Evolutionary conservation across 2,329 filamentous ascomycete genomes (phyloP), one percentile per base, ranked within the genome.

Genomic region (Talaromyces amestolkiae): DNA sequence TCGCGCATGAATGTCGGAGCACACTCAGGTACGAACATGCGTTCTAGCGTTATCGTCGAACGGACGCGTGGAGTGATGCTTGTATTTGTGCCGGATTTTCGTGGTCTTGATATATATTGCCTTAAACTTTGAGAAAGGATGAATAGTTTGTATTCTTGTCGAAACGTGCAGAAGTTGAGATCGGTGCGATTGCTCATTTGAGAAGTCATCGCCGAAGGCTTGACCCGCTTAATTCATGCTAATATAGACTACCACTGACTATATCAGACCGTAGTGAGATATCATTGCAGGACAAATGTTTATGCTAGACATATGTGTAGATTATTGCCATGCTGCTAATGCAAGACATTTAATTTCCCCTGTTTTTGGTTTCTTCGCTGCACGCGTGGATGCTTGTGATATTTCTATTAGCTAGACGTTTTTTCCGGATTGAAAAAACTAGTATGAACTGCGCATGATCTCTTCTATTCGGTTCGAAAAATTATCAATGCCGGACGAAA

Each of bases 191-290:
- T 35, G 31, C 51, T 56, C 31, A 37, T 9, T 35, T 56, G 33
- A 56, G 51, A 56, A 56, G 31, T 56, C 31, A 37, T 56, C 31
- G 51, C 51, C 31, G 51, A 56, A 24, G n/a, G 17, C 7, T 31
- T 56, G 51, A 22, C 51, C 51, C 51, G 51, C 51, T 56, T 56
- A 56, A 56, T 56, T 56, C 4, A 13, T 37, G 31, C 51, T 35
- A n/a, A 35, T 56, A 56, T 56, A 56, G 51, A 13, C n/a, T 31
- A 31, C 49, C 9, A 33, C 10, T 5, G 5, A 53, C 24, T 53
- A 11, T 17, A 33, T 37, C 8, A 10, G 13, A 37, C 13, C 9
- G 35, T 47, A 24, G 45, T 17, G 24, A 51, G 47, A 51, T 53
- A 33, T 53, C 49, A 53, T 33, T 53, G 49, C 24, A 53, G 49